phyloP scores from a whole-genome alignment of 192 early-diverging fungal species.

The Oehlia diaphana region DNA sequence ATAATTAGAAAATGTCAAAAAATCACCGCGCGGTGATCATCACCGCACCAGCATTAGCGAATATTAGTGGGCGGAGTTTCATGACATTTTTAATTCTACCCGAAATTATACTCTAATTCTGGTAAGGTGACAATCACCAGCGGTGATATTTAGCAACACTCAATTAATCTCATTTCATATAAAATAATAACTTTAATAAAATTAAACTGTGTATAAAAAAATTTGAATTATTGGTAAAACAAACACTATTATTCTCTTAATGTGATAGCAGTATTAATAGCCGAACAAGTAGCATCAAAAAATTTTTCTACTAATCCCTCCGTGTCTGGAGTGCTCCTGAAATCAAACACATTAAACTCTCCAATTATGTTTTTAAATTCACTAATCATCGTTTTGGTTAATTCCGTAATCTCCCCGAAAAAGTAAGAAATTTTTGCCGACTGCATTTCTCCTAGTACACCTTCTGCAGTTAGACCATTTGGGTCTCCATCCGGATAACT shows the following conservation, averaged over 20 bases:
- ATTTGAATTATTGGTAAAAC: no score
- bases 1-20: no score
- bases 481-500: slow-evolving; percentile 29
- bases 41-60: no score
- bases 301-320: background rate
- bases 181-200: no score
- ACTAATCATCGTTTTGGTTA: slow-evolving; percentile 18
- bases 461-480: slow-evolving; percentile 27
- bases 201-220: no score
- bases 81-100: no score
- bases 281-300: background rate
- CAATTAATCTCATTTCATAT: no score
- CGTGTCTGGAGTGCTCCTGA: background rate
- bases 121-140: no score
- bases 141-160: no score
- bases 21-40: no score
- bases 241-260: background rate
- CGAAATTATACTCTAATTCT: no score
- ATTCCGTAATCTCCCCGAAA: slow-evolving; percentile 23
- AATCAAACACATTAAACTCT: background rate
- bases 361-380: background rate
- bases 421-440: slow-evolving; percentile 9
- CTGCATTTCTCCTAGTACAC: slow-evolving; percentile 15
- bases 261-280: background rate
- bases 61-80: no score